These are phyloP conservation scores for Metschnikowia anglica DNA, from an alignment of 805 yeast species.

Conservation along the genomic window DNA sequence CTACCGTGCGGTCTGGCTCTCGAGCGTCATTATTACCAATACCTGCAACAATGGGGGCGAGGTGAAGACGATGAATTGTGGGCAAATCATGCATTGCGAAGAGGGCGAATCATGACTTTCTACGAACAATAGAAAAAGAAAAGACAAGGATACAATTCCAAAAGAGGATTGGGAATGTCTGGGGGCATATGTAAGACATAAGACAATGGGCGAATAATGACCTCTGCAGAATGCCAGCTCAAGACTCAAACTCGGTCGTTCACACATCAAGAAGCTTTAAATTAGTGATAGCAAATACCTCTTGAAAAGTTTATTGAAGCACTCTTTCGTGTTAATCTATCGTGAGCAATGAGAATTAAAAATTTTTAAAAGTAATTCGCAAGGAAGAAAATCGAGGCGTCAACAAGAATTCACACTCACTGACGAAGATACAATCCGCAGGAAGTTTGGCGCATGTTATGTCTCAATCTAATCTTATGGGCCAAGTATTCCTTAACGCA, in stretches of 20 bases:
- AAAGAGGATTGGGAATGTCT: not conserved
- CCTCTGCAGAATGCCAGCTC: conserved; percentile 5
- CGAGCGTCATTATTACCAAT: conserved; percentile 7
- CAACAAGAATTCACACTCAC: not conserved
- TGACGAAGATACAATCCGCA: not conserved
- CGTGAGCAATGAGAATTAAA: not conserved
- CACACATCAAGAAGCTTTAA: not conserved
- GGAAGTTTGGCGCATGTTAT: not conserved
- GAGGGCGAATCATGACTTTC: conserved; percentile 7
- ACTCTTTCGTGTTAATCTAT: not conserved
- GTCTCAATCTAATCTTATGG: not conserved
- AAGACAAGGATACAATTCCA: conserved; percentile 2
- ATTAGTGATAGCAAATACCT: not conserved
- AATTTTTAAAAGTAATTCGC: not conserved
- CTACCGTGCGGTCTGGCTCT: conserved; percentile 10
- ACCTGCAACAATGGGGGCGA: conserved; percentile 10
- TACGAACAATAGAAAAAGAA: conserved; percentile 2
- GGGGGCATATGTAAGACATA: conserved; percentile 1
- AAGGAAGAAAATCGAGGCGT: not conserved
- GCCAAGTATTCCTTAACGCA: not conserved
- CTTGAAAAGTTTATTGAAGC: not conserved
- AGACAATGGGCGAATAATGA: conserved; percentile 4
- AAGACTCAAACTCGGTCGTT: conserved; percentile 1
- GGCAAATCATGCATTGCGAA: conserved; percentile 6
- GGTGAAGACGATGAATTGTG: conserved; percentile 7